These are phyloP conservation scores for Penicillium daleae DNA, from an alignment of 495 filamentous ascomycete species.

Conservation along the genomic window DNA sequence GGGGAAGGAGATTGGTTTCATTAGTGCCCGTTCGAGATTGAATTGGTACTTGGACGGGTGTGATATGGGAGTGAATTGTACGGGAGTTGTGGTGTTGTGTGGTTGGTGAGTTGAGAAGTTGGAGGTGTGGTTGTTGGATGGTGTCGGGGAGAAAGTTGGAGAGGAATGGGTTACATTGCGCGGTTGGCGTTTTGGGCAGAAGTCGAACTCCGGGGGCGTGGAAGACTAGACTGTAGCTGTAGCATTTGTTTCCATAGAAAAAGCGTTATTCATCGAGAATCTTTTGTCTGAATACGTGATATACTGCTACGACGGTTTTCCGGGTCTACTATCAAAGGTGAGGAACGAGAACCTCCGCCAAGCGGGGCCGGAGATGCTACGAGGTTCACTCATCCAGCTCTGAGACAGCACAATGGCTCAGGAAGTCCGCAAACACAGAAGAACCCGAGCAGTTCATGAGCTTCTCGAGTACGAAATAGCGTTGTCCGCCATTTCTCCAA, in stretches of 20 bases:
- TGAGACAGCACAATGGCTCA: neutral
- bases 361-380: neutral
- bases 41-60: neutral
- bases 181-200: neutral
- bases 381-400: neutral
- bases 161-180: neutral
- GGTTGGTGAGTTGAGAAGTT: neutral
- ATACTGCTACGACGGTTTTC: neutral
- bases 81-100: neutral
- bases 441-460: neutral
- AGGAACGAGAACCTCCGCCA: neutral
- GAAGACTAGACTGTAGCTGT: neutral
- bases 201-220: neutral
- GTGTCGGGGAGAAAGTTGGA: neutral
- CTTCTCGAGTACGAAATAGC: neutral
- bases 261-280: neutral
- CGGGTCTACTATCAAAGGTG: slow-evolving; percentile 1
- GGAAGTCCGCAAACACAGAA: neutral
- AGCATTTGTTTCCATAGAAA: neutral
- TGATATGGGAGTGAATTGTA: too few species aligned
- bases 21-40: neutral
- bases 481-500: neutral
- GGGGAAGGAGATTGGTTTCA: slow-evolving; percentile 45
- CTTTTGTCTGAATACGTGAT: neutral
- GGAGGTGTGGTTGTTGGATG: neutral